Percentiles rank a stretch among this genome's conserved stretches.
Conservation (phyloP, 2,329 filamentous ascomycete genomes). For the Coniochaeta ligniaria region DNA sequence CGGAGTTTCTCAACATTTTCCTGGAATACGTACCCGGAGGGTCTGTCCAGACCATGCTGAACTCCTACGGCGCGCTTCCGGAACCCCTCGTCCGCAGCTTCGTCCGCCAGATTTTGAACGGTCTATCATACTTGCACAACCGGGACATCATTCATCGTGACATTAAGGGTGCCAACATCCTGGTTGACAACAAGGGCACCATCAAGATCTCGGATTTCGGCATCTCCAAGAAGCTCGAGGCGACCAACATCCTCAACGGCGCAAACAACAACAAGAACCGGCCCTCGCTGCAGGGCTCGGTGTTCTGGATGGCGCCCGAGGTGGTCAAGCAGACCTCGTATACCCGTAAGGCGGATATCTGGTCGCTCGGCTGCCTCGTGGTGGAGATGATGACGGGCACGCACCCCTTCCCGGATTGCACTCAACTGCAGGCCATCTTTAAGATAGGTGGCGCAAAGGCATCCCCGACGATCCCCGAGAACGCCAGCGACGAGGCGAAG, state of each 20-base stretch:
- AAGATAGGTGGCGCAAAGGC: constrained; percentile 89
- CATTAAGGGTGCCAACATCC: constrained; percentile 97
- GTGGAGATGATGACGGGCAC: constrained; percentile 99
- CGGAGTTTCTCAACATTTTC: constrained; percentile 96
- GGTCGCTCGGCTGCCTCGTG: constrained; percentile 92
- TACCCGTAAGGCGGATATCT: constrained; percentile 97
- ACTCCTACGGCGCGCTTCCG: constrained; percentile 91
- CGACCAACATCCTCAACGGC: constrained; percentile 70
- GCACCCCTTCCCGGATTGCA: constrained; percentile 95
- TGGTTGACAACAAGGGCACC: constrained; percentile 97
- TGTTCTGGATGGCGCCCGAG: constrained; percentile 99
- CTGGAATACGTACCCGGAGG: constrained; percentile 97
- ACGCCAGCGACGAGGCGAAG: constrained; percentile 76
- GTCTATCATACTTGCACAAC: constrained; percentile 87
- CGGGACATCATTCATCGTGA: constrained; percentile 97
- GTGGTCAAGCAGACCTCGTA: constrained; percentile 97
- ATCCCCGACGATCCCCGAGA: constrained; percentile 80
- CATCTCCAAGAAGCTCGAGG: constrained; percentile 96
- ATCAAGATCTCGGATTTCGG: constrained; percentile 99
- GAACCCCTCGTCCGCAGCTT: constrained; percentile 95
- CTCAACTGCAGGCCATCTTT: constrained; percentile 96
- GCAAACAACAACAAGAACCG: constrained; percentile 61
- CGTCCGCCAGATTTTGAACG: constrained; percentile 88
- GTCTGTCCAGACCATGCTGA: constrained; percentile 96
- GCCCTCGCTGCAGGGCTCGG: constrained; percentile 86